Percentiles rank a stretch among this genome's conserved stretches.
phyloP scores from a whole-genome alignment of 2,329 filamentous ascomycete species.

The Epichloe elymi region DNA sequence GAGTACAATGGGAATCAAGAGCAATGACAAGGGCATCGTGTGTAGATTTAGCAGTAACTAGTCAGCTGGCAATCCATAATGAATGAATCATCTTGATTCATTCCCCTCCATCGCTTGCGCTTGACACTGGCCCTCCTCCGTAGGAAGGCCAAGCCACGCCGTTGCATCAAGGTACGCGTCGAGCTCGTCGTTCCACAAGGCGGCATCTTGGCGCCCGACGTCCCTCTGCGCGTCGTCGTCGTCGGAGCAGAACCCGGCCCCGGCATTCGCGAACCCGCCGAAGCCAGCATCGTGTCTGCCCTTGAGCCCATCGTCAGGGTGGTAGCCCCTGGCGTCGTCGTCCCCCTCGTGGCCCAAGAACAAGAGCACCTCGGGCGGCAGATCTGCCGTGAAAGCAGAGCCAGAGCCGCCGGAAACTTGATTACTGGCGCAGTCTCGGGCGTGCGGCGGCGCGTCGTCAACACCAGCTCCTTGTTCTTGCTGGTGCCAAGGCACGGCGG shows the following conservation, averaged over 20 bases:
- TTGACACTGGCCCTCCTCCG: neutral
- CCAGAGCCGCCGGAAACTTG: no score
- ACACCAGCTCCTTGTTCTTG: neutral
- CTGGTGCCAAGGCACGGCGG: neutral
- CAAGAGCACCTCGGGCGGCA: neutral
- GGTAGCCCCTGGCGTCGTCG: neutral
- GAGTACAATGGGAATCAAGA: no score
- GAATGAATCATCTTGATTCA: no score
- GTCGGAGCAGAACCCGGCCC: neutral
- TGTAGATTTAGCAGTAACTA: no score
- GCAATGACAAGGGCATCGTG: no score
- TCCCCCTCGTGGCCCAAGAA: neutral
- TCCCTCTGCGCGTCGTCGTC: neutral
- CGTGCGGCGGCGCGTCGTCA: neutral
- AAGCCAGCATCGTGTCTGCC: no score
- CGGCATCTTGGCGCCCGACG: neutral
- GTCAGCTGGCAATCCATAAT: fast-evolving
- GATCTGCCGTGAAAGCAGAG: neutral
- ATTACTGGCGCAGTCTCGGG: no score
- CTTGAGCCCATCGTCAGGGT: neutral
- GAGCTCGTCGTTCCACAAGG: neutral
- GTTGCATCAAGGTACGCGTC: neutral
- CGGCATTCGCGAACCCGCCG: neutral
- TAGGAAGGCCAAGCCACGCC: neutral
- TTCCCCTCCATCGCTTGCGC: no score